Percentiles rank a stretch among this genome's conserved stretches.
Evolutionary conservation across 768 basidiomycete genomes (phyloP).

Genomic region (Leccinum subgranulosum): DNA sequence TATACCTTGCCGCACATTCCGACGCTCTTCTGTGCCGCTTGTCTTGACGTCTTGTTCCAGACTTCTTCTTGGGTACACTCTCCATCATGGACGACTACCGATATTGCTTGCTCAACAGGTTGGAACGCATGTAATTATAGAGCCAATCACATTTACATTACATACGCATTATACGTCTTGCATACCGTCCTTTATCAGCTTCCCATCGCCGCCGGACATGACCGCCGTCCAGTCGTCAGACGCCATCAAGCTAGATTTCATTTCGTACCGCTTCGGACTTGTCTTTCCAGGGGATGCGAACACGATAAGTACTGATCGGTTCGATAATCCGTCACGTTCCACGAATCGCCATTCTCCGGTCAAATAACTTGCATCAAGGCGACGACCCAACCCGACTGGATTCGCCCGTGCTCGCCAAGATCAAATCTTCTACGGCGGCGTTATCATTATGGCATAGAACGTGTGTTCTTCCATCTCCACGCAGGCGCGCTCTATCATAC

Average conservation of each 20-base stretch:
- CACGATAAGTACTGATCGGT: slow-evolving; percentile 10
- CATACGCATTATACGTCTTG: slow-evolving; percentile 24
- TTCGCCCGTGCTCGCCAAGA: background rate
- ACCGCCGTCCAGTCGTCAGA: slow-evolving; percentile 4
- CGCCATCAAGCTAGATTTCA: slow-evolving; percentile 3
- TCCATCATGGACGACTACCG: slow-evolving; percentile 24
- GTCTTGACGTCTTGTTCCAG: slow-evolving; percentile 29
- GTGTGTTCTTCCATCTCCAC: background rate
- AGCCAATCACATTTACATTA: slow-evolving; percentile 26
- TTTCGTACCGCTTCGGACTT: slow-evolving; percentile 7
- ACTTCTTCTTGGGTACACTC: slow-evolving; percentile 30
- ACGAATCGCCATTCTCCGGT: background rate
- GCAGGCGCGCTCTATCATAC: background rate
- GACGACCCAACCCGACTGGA: background rate
- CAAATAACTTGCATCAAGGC: background rate
- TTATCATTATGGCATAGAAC: background rate
- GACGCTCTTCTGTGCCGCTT: background rate
- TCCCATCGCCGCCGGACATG: slow-evolving; percentile 1
- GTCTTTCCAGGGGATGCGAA: slow-evolving; percentile 11
- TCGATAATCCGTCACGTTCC: slow-evolving; percentile 1
- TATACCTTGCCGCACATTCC: slow-evolving; percentile 6
- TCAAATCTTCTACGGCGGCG: background rate
- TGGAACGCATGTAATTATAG: slow-evolving; percentile 35
- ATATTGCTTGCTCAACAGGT: slow-evolving; percentile 24
- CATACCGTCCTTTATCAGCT: slow-evolving; percentile 11